Conservation (phyloP, 129 eudicot genomes). For the Flaveria ramosissima region DNA sequence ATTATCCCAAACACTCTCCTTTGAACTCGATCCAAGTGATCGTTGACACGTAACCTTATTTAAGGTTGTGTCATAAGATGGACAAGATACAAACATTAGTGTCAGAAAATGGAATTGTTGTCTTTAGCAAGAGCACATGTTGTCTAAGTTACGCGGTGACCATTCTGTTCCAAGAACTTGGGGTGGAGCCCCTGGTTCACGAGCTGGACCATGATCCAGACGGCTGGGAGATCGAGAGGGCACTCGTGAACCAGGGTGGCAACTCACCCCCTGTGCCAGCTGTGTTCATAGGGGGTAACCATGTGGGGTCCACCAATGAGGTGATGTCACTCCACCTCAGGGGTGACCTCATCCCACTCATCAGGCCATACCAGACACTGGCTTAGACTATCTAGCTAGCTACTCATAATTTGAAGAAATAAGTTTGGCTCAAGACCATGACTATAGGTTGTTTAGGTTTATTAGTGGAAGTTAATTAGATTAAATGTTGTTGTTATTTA, state of each 20-base stretch:
- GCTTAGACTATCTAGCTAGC: constrained; percentile 5
- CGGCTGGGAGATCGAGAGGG: constrained; percentile 70
- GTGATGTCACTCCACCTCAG: constrained; percentile 93
- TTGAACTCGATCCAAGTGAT: constrained; percentile 34
- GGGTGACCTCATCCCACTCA: constrained; percentile 60
- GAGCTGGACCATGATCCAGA: constrained; percentile 67
- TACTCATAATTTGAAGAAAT: constrained; percentile 30
- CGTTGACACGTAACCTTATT: constrained; percentile 11
- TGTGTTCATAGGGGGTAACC: constrained; percentile 63
- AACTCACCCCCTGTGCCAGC: constrained; percentile 60
- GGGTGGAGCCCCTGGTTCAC: constrained; percentile 47
- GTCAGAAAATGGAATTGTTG: constrained; percentile 61
- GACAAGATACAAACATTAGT: constrained; percentile 54
- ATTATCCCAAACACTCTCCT: constrained; percentile 13
- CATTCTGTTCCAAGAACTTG: constrained; percentile 60
- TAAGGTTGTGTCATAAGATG: constrained; percentile 32
- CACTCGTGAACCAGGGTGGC: constrained; percentile 57
- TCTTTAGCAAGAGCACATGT: constrained; percentile 77
- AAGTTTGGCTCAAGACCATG: constrained; percentile 40
- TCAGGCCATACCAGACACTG: constrained; percentile 61
- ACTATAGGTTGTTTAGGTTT: constrained; percentile 21
- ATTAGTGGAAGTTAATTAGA: constrained; percentile 23
- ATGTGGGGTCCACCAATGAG: constrained; percentile 83
- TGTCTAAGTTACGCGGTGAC: constrained; percentile 72
- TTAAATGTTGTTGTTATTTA: constrained; percentile 32